Conservation (phyloP, 352 stramenopile species). For the Aphanomyces stellatus region DNA sequence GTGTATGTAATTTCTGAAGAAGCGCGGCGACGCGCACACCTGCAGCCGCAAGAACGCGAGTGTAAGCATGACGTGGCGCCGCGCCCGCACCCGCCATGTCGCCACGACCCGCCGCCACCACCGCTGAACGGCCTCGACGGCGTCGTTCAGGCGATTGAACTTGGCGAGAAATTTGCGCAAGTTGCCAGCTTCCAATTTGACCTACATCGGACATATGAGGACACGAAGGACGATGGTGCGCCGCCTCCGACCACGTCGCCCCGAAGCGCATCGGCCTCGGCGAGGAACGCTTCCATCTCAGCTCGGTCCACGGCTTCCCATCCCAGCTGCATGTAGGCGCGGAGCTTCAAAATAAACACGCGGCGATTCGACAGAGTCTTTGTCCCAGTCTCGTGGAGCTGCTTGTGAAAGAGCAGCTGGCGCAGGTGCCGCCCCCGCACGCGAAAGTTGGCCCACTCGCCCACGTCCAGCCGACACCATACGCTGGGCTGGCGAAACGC, state of each 20-base stretch:
- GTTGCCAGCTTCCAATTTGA: slow-evolving; percentile 60
- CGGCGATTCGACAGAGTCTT: slow-evolving; percentile 44
- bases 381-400: slow-evolving; percentile 40
- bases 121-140: slow-evolving; percentile 37
- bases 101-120: slow-evolving; percentile 49
- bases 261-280: slow-evolving; percentile 42
- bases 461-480: slow-evolving; percentile 63
- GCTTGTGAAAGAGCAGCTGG: slow-evolving; percentile 61
- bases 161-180: slow-evolving; percentile 40
- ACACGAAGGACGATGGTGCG: too few relatives aligned
- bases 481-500: slow-evolving; percentile 41
- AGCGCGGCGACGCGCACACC: too few relatives aligned
- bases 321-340: slow-evolving; percentile 43
- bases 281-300: slow-evolving; percentile 39
- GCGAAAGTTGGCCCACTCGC: slow-evolving; percentile 57
- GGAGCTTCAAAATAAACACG: slow-evolving; percentile 38
- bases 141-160: slow-evolving; percentile 58
- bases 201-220: too few relatives aligned
- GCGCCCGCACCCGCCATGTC: slow-evolving; percentile 22
- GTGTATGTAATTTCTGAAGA: too few relatives aligned
- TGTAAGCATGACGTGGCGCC: not conserved
- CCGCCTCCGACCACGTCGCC: slow-evolving; percentile 36
- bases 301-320: slow-evolving; percentile 47
- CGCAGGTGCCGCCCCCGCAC: slow-evolving; percentile 49
- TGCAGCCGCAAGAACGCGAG: not conserved